Base-by-base conservation (phyloP, 768 basidiomycete genomes). In the Phaffia tasmanica region DNA sequence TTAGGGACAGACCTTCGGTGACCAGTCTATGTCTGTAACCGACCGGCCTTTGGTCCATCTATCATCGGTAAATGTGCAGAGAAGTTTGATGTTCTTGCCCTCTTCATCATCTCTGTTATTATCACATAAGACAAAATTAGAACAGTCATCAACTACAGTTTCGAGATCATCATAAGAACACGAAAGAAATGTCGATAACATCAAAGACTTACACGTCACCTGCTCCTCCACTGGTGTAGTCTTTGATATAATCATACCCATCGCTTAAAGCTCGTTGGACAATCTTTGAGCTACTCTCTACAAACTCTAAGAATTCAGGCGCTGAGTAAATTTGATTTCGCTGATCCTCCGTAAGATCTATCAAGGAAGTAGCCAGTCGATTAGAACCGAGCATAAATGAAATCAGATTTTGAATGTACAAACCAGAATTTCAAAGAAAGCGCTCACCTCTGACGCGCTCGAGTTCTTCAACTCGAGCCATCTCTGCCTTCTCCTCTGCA, bases 21-120 rank as follows among this genome's bases (percentile, higher is more conserved):
- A 97, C 95, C 95, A 99, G 72, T 97, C 94, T 16, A 97, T 80
- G 71, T 90, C 91, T 0, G 95, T 99, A 68, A 99, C 89, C 7
- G 93, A 94, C 62, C 95, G 80, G 74, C 94, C 92, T 77, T 88
- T 89, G 7, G 87, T 87, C 77, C 89, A 88, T 57, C 88, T 81
- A 73, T 95, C 90, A 73, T 95, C 93, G 70, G 81, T 86, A 78
- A 98, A 98, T 56, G 87, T 86, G 72, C 94, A 97, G n/a, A 94
- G 80, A n/a, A 85, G 82, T 75, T 94, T 92, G 51, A 97, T 86
- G 58, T 85, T 84, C 71, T 86, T 84, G 9, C 90, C 91, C 21
- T 51, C 27, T 23, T 42, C 29, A 42, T 54, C 49, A 11, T 54
- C 27, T 29, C 27, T 19, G 21, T 6, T 54, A 58, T 42, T 51